Evolutionary conservation across 1,284 basidiomycete genomes (phyloP), one percentile per base, ranked within the genome.

Genomic region (Ustilago cynodontis): DNA sequence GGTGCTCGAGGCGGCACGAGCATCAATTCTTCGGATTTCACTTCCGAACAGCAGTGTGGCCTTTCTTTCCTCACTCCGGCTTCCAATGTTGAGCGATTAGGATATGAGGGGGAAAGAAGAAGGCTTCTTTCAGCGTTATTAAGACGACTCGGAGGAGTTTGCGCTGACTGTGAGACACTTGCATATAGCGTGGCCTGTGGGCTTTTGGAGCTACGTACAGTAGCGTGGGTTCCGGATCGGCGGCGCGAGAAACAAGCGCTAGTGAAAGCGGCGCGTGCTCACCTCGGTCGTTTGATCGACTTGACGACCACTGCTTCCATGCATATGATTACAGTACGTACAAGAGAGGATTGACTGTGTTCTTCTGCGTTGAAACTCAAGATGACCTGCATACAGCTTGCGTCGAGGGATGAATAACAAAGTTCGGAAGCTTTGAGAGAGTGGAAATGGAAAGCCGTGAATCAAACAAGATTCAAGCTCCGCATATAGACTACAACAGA

Each of bases 381-480:
- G 41, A 43, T 43, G 41, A 18, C 41, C 11, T 43, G 41, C 41
- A 43, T 43, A n/a, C 7, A 43, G 41, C 16, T 10, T 16, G 31
- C 31, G 37, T 16, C 16, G 37, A n/a, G 11, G 16, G 41, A 43
- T 20, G 41, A 43, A 16, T 43, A 43, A 43, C 41, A 43, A 8
- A 43, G 41, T 43, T 43, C n/a, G 2, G 20, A 43, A 43, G 41
- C 41, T 43, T 43, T 24, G 10, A 6, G 10, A 22, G 43, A 8
- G 22, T 26, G 47, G 43, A 20, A 28, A 49, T 49, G 47, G 47
- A 49, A 49, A 28, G 26, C 26, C 47, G 14, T 49, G 47, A 24
- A 26, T 49, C 47, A 26, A 45, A 45, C 43, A 45, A 45, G 22
- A 45, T 45, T 45, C 43, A 45, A 11, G 43, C 43, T 45, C 43